Base-by-base conservation (phyloP, 2,329 filamentous ascomycete species). In the Diaporthe aspalathi region DNA sequence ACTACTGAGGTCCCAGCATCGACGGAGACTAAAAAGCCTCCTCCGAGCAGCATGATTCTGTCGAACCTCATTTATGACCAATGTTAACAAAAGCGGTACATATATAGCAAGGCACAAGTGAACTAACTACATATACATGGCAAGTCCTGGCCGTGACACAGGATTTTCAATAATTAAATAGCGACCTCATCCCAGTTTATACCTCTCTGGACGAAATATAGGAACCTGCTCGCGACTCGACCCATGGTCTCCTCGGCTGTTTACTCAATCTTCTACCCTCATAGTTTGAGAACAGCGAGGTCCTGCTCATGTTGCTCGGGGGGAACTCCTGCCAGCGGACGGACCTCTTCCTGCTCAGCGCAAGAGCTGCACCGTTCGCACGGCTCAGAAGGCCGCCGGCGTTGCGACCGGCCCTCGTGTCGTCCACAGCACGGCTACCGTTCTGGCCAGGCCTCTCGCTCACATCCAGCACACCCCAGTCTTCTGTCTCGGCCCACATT, bases 391-490 rank as follows among this genome's bases (percentile, higher is more conserved):
- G 43, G 3, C 60, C 60, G 8, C 45, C 45, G 8, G 60, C 4
- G 29, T 50, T 65, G 8, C 45, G 60, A 7, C 29, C 60, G 29
- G 45, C 60, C 22, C 60, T 50, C n/a, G 43, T 47, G 27, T 62
- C 63, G 38, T 68, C 69, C 40, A 63, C 43, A 29, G 56, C 65
- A 27, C 32, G 24, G 32, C 49, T 27, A 11, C 40, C 57, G 38
- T 49, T 56, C 11, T 52, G 47, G 29, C 69, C 69, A 8, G 69
- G 66, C 43, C 50, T 52, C 57, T 72, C 63, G 38, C 68, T 71
- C 14, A 74, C 72, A 22, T 73, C 68, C 45, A 74, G 67, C 54
- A 73, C 72, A 43, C 81, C 32, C 53, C 67, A 53, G 14, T 75
- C 74, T 45, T 73, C 72, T 16, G 72, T 73, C 69, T 73, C 72